Evolutionary conservation across 345 rosid genomes (phyloP), one percentile per base, ranked within the genome.

Genomic region (Citrus inodora): DNA sequence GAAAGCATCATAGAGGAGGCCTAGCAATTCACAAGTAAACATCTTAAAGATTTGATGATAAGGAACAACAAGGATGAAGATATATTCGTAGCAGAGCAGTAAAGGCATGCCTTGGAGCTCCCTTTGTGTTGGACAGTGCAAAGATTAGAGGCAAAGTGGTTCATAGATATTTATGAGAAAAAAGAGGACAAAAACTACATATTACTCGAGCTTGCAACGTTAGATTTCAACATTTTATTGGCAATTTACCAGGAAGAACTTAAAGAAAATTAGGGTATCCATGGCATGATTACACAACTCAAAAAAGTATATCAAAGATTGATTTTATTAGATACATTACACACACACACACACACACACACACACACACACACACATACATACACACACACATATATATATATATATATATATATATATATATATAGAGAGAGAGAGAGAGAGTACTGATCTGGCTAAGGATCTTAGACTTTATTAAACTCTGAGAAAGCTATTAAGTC

Each of bases 191-290:
- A 63, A 38, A 71, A 80, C 33, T 73, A 8, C 8, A 17, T 3
- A 7, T 17, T 80, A 25, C 79, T 83, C 1, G 71, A 83, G 32
- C 79, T 80, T 30, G 83, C 86, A 11, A 56, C 25, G 30, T 1
- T 80, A 24, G 80, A 77, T 13, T 80, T 60, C 73, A 83, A 80
- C 73, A 66, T 55, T 65, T 76, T 77, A 5, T 81, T 73, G 21
- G 53, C 73, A 28, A 16, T 74, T 1, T 37, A 65, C 48, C 79
- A 78, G 51, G 51, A 51, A 46, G 86, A 80, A 4, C 83, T 83
- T 58, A 46, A 38, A 59, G 74, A 73, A 14, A 0, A 37, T 21
- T 78, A 67, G 77, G 80, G 80, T 83, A 56, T 38, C 8, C 40
- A 37, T 37, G 40, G 1, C 40, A 5, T 37, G 9, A 35, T 35